Base-by-base conservation (phyloP, 192 early-diverging fungal genomes). In the Anaeromyces robustus region DNA sequence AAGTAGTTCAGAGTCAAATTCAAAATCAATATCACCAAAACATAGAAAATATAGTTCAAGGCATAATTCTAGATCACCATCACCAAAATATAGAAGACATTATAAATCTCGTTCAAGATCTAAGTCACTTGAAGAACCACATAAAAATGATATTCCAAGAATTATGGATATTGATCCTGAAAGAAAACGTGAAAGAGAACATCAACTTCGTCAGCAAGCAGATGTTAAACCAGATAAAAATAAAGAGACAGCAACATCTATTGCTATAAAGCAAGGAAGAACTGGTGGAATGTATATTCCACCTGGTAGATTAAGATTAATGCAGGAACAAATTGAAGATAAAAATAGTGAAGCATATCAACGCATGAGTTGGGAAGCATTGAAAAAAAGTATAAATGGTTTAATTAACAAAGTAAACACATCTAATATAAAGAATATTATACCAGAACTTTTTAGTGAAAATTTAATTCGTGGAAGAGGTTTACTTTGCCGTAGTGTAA, bases 311-410 rank as follows among this genome's bases (percentile, higher is more conserved):
- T 87, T 95, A 83, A 87, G 93, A 77, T 87, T 90, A 81, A 88
- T 97, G 92, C 94, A 77, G 18, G 78, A 90, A 77, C 85, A 86
- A 22, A 89, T 94, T 78, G 91, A 90, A 1, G 93, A 95, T 83
- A 92, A 92, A 80, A 85, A 39, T 31, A 89, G 86, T 78, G 85
- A 86, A 29, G 90, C 90, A 31, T 95, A 92, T 79, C 96, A 98
- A 85, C 93, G 96, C 12, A 92, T 95, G 85, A 92, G 91, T 30
- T 98, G 97, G 97, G 96, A 98, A 81, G 89, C 91, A 12, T 87
- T 97, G 12, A 97, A 97, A 83, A 98, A 97, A 85, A 92, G 90
- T 80, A 93, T 98, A 80, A 98, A 97, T 83, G 97, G 95, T 81
- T 89, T 94, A 2, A 94, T 98, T 83, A 98, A 98, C 89, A 97